Percentiles rank a stretch among this genome's conserved stretches.
These are phyloP conservation scores for Chlorella sp. DNA, from an alignment of 139 green algal species.

Conservation along the genomic window DNA sequence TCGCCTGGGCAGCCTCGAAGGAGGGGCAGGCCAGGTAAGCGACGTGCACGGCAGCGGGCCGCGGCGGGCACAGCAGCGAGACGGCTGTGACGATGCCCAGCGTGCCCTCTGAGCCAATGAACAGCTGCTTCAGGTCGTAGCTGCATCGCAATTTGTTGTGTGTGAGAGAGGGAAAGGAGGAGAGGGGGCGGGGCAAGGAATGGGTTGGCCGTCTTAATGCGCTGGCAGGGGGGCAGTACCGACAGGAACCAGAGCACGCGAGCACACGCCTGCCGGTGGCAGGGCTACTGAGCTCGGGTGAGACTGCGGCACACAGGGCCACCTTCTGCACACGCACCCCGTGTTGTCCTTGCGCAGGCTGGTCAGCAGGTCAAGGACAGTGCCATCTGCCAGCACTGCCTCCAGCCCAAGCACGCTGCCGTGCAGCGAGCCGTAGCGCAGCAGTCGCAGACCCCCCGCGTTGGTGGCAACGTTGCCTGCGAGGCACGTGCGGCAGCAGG, in stretches of 20 bases:
- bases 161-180: neutral
- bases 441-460: conserved; percentile 83
- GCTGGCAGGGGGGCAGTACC: too few species aligned
- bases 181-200: neutral
- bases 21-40: conserved; percentile 67
- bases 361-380: conserved; percentile 83
- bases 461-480: conserved; percentile 99
- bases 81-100: conserved; percentile 89
- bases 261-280: too few species aligned
- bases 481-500: too few species aligned
- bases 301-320: too few species aligned
- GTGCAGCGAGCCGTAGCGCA: conserved; percentile 95
- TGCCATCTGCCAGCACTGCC: conserved; percentile 88
- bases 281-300: too few species aligned
- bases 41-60: conserved; percentile 70
- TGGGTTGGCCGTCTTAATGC: neutral
- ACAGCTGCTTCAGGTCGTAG: conserved; percentile 98
- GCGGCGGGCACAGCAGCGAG: conserved; percentile 74
- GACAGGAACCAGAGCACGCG: too few species aligned
- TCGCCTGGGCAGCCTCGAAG: conserved; percentile 67
- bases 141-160: too few species aligned
- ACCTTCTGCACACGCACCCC: conserved; percentile 63
- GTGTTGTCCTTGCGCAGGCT: conserved; percentile 97
- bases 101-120: conserved; percentile 96
- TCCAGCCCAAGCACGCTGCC: conserved; percentile 92